A percentile compares a stretch with the other conserved stretches of the same genome.
phyloP scores from a whole-genome alignment of 2,329 filamentous ascomycete species.

The Fusarium duplospermum region DNA sequence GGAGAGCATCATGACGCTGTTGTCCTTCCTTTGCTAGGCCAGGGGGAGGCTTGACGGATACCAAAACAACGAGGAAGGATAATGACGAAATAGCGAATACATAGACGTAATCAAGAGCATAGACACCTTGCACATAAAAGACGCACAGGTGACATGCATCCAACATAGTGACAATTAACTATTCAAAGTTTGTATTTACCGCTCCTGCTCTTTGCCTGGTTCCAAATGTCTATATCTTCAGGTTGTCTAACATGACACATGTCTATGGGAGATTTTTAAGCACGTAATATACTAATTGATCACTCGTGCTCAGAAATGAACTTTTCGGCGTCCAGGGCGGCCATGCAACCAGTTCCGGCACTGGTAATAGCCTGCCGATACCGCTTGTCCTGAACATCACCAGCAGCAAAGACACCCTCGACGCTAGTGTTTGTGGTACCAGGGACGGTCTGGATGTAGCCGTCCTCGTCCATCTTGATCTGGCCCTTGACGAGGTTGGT shows the following conservation, averaged over 20 bases:
- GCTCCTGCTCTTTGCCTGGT: constrained; percentile 19
- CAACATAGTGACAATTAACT: background rate
- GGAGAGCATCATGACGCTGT: constrained; percentile 30
- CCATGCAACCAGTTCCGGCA: constrained; percentile 94
- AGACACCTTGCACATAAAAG: background rate
- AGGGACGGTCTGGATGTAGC: constrained; percentile 89
- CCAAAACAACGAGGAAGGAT: background rate
- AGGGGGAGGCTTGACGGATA: constrained; percentile 8
- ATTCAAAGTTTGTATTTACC: constrained; percentile 13
- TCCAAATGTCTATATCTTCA: constrained; percentile 32
- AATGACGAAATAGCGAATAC: constrained; percentile 23
- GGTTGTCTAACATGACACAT: constrained; percentile 29
- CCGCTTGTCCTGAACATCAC: constrained; percentile 98
- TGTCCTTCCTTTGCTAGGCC: constrained; percentile 15
- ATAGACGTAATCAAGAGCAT: background rate
- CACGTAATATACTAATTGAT: no score
- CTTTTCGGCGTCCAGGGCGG: constrained; percentile 95
- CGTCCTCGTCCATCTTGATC: constrained; percentile 87
- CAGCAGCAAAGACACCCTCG: constrained; percentile 93
- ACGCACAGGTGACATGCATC: background rate
- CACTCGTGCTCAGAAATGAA: constrained; percentile 81
- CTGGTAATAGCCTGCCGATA: constrained; percentile 98
- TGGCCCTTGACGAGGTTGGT: constrained; percentile 92
- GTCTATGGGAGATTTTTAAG: constrained; percentile 41
- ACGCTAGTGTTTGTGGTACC: constrained; percentile 90